These are phyloP conservation scores for Choricystis sp. DNA, from an alignment of 139 green algal species.

Conservation along the genomic window DNA sequence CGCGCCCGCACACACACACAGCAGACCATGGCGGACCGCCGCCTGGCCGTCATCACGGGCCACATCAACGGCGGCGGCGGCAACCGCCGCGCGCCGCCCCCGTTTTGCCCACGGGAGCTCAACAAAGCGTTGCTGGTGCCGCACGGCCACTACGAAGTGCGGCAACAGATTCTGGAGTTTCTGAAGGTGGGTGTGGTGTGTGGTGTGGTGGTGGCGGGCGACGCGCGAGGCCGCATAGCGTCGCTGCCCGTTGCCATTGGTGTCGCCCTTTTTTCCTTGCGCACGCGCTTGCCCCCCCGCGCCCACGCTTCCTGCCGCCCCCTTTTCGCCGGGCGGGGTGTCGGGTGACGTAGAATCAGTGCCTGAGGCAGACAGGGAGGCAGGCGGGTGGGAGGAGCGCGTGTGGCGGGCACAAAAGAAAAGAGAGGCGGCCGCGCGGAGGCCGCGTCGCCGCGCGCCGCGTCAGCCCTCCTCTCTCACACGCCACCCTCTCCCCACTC, in stretches of 20 bases:
- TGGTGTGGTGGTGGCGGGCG: background rate
- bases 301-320: too few relatives aligned
- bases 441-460: too few relatives aligned
- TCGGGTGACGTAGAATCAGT: too few relatives aligned
- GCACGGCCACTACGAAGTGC: constrained; percentile 50
- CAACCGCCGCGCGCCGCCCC: background rate
- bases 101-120: constrained; percentile 1
- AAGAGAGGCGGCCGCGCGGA: too few relatives aligned
- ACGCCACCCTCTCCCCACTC: background rate
- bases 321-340: too few relatives aligned
- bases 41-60: constrained; percentile 19
- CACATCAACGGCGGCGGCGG: constrained; percentile 17
- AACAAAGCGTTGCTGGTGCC: constrained; percentile 15
- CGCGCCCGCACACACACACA: background rate
- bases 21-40: background rate
- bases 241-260: background rate
- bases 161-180: constrained; percentile 47
- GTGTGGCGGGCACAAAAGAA: too few relatives aligned
- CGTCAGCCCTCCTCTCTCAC: background rate
- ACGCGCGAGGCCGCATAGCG: background rate
- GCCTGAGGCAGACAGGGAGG: too few relatives aligned
- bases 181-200: constrained; percentile 34
- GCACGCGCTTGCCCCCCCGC: background rate
- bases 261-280: background rate
- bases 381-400: too few relatives aligned